Evolutionary conservation across 768 basidiomycete species (phyloP), one percentile per base, ranked within the genome.

Genomic region (Fomitopsis pulvina): DNA sequence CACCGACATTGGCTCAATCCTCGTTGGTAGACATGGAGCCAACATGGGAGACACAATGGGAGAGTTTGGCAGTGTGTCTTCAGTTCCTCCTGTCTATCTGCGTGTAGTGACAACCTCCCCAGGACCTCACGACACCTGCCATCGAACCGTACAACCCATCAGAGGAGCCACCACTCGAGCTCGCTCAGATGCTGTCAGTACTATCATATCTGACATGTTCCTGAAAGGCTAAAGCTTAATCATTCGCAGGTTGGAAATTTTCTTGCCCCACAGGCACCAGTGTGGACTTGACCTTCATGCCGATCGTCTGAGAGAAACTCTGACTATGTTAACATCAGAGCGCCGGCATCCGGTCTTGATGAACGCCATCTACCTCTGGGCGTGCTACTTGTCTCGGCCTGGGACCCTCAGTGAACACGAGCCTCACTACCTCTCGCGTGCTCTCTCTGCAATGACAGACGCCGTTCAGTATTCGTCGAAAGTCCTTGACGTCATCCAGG

Each of bases 281-380:
- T 83, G 79, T 56, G 83, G 85, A 41, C 69, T 90, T 7, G 84
- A 81, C 48, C 68, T 87, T 48, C 76, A 88, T 63, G 79, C 83
- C 63, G 80, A 77, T 16, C 76, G 76, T 41, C 69, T 91, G 41
- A 71, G 81, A 27, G 81, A 84, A 42, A 80, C 80, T 28, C 68
- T 89, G 37, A 68, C 66, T 39, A 69, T 73, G 4, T 76, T 82
- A 14, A 47, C 63, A 3, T 56, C 75, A 41, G 80, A 86, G 50
- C 85, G 85, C 48, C 80, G 80, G 18, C 88, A 91, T 59, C 82
- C 88, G 8, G 79, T 76, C 47, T 74, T 92, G 12, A 79, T 89
- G 74, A 87, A 89, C 60, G 76, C 87, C 53, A 83, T 90, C 60
- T 91, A 82, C 62, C 77, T 90, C 6, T 89, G 87, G 83, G 83